Evolutionary conservation across 2,329 filamentous ascomycete genomes (phyloP).

Genomic region (Cercospora zeae-maydis): DNA sequence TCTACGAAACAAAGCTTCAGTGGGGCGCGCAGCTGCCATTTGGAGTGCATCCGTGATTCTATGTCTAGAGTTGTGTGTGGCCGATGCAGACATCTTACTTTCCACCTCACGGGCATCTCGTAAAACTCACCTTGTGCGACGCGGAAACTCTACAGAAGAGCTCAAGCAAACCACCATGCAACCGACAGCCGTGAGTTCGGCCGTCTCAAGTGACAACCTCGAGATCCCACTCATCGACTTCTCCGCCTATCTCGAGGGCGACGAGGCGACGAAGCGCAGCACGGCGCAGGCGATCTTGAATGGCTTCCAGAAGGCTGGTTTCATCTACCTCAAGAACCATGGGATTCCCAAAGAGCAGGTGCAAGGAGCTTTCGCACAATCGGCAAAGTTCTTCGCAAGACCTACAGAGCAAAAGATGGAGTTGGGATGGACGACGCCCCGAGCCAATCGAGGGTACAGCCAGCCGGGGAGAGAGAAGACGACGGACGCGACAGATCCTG

Average conservation of each 20-base stretch:
- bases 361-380: constrained; percentile 39
- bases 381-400: constrained; percentile 67
- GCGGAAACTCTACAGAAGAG: neutral
- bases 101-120: constrained; percentile 14
- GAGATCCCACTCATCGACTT: constrained; percentile 64
- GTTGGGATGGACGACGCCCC: constrained; percentile 59
- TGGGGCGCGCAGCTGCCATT: neutral
- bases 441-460: constrained; percentile 50
- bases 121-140: neutral
- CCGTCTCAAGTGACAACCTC: constrained; percentile 38
- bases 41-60: constrained; percentile 10
- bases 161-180: constrained; percentile 17
- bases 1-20: neutral
- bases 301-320: constrained; percentile 81
- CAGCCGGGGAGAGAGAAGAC: constrained; percentile 64
- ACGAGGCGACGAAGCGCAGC: constrained; percentile 42
- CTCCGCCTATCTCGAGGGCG: constrained; percentile 62
- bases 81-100: constrained; percentile 14
- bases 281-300: constrained; percentile 68
- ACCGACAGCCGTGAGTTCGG: constrained; percentile 28
- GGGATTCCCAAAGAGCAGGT: constrained; percentile 56
- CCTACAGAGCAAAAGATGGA: constrained; percentile 60
- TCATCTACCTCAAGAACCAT: constrained; percentile 83
- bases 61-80: constrained; percentile 6
- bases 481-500: constrained; percentile 52